Evolutionary conservation across 352 stramenopile species (phyloP), one percentile per base, ranked within the genome.

Genomic region (Phytophthora colocasiae): DNA sequence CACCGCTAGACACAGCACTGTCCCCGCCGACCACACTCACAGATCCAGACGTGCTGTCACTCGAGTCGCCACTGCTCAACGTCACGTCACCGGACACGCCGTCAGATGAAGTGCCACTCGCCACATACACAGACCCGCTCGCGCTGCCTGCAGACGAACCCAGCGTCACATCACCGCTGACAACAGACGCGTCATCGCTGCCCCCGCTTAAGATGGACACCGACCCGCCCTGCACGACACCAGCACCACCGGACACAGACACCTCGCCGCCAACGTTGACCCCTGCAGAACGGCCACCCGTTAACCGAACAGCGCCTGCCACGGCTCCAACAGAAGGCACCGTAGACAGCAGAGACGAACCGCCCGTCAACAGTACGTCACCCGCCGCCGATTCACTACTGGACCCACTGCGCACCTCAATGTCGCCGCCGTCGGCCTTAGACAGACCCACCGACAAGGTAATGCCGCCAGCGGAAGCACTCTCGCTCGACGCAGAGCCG

Each of bases 321-420:
- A 53, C 51, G 9, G 19, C 52, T 29, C 44, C 52, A 0, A 46
- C 3, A 22, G 61, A 58, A 19, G 50, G 40, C 26, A 44, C 38
- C 7, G 38, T 24, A 31, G 27, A 31, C 44, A 52, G 15, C 43
- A 63, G 22, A 7, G 60, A 68, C 27, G 51, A 63, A 19, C 60
- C 45, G 46, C 60, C 52, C 34, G 60, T 52, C 61, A 63, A 15
- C 49, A 55, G 22, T 32, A 67, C 59, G 32, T 60, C 59, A 11
- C 59, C 59, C 11, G 59, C 44, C 1, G 43, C 50, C 31, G 50
- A 54, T 24, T 26, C 12, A 50, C 36, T 48, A 32, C 57, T 58
- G 22, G 49, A 55, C 3, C 59, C 44, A 49, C 48, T 38, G 14
- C 40, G 58, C 22, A 66, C 40, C 34, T 59, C 48, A 11, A 66